Base-by-base conservation (phyloP, 2,329 filamentous ascomycete species). In the Xenosphaeropsis pyriputrescens region DNA sequence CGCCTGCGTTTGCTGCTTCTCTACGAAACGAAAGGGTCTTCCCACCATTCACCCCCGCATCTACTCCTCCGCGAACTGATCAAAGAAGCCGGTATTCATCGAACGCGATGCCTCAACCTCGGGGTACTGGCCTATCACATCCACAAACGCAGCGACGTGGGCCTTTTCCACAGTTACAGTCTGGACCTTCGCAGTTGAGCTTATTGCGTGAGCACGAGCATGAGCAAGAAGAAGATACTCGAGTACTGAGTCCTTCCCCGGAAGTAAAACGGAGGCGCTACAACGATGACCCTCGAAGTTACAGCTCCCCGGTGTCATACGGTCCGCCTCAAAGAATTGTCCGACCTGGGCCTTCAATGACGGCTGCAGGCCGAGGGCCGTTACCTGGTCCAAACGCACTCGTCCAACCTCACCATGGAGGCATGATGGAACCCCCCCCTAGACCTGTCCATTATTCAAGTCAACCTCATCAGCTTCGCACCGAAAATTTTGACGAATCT, bases 251-350 rank as follows among this genome's bases (percentile, higher is more conserved):
- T 36, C 60, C 64, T 37, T 65, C 67, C 3, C 63, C 67, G 8
- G 76, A 80, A 38, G 56, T 60, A 18, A 82, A 83, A 51, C 69
- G 77, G 40, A 71, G 79, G 16, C 70, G 78, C 29, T 70, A 70
- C 49, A 71, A 70, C 44, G 62, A 61, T 32, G 48, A 58, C 43
- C 56, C 59, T 45, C 49, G 61, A 43, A 51, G 60, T 45, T 50
- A 55, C 59, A 49, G 53, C 59, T 57, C 53, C 52, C 47, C 56
- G 51, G 39, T 60, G 51, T 37, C 54, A 47, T 43, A 53, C 48
- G 43, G 46, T 16, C 41, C 41, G 34, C 43, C 47, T 5, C 48
- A 50, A 18, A 41, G 45, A 16, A 51, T 50, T 18, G 26, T 35
- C 39, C 48, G 49, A 31, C 41, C 43, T 42, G 40, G 42, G 42